Evolutionary conservation across 2,329 filamentous ascomycete species (phyloP).

Genomic region (Lachnellula arida): DNA sequence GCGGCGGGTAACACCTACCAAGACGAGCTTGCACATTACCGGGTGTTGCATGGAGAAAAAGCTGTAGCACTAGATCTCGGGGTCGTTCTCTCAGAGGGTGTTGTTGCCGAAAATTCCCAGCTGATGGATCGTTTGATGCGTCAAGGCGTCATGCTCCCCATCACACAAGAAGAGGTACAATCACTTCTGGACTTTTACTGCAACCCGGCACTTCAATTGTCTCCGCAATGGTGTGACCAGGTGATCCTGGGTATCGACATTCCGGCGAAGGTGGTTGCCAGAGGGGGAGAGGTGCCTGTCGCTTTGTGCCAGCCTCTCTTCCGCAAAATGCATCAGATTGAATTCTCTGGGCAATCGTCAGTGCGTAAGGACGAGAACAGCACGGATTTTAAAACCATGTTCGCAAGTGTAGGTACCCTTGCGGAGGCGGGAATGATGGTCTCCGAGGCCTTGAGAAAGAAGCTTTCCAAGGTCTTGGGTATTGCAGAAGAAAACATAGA

Average conservation of each 20-base stretch:
- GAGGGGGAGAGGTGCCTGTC: neutral
- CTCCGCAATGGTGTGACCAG: neutral
- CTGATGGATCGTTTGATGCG: slow-evolving; percentile 25
- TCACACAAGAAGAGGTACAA: neutral
- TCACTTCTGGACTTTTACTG: neutral
- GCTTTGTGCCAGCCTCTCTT: neutral
- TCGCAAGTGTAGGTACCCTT: neutral
- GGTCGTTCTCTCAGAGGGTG: neutral
- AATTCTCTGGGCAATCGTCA: neutral
- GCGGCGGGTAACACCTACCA: slow-evolving; percentile 29
- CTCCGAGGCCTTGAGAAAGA: neutral
- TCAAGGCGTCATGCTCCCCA: slow-evolving; percentile 43
- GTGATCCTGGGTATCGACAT: neutral
- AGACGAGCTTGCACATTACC: slow-evolving; percentile 13
- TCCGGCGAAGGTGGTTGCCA: neutral
- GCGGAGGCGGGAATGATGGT: neutral
- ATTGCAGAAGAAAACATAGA: slow-evolving; percentile 23
- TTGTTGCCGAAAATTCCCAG: neutral
- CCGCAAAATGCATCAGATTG: neutral
- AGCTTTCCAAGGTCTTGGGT: slow-evolving; percentile 25
- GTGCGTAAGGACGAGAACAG: neutral
- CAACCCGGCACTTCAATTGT: neutral
- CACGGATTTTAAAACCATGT: neutral
- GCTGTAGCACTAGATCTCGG: slow-evolving; percentile 3
- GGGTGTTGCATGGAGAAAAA: neutral